These are phyloP conservation scores for Aspergillus ostianus DNA, from an alignment of 495 filamentous ascomycete species.

Conservation along the genomic window DNA sequence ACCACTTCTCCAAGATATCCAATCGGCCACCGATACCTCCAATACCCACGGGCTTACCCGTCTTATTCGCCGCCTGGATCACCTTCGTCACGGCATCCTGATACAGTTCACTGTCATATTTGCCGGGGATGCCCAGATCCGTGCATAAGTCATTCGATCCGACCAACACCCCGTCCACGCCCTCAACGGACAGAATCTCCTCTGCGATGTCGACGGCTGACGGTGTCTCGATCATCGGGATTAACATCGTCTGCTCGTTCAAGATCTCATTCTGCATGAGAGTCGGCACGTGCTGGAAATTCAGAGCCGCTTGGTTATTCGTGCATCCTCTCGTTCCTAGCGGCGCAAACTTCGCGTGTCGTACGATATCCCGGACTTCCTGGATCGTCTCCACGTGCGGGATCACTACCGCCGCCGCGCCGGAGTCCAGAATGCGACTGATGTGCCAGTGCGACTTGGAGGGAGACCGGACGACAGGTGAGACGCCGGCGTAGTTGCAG, in stretches of 20 bases:
- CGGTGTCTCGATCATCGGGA: conserved; percentile 36
- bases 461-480: conserved; percentile 31
- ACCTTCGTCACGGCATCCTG: conserved; percentile 23
- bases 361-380: conserved; percentile 28
- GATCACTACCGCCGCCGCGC: conserved; percentile 30
- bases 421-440: conserved; percentile 30
- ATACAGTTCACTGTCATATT: conserved; percentile 25
- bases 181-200: conserved; percentile 27
- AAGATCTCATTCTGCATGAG: conserved; percentile 24
- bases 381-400: conserved; percentile 30
- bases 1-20: conserved; percentile 33
- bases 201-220: conserved; percentile 27
- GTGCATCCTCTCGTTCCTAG: conserved; percentile 24
- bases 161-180: conserved; percentile 32
- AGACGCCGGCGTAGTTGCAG: conserved; percentile 25
- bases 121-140: conserved; percentile 30
- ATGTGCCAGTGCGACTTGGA: conserved; percentile 33
- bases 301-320: conserved; percentile 24
- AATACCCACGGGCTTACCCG: conserved; percentile 29
- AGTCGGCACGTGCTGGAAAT: conserved; percentile 25
- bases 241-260: conserved; percentile 29
- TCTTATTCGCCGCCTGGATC: conserved; percentile 22
- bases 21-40: conserved; percentile 28
- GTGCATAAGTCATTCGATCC: conserved; percentile 32
- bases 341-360: conserved; percentile 30